A percentile compares a stretch with the other conserved stretches of the same genome.
phyloP scores from a whole-genome alignment of 2,329 filamentous ascomycete genomes.

The Penicillium verrucosum region DNA sequence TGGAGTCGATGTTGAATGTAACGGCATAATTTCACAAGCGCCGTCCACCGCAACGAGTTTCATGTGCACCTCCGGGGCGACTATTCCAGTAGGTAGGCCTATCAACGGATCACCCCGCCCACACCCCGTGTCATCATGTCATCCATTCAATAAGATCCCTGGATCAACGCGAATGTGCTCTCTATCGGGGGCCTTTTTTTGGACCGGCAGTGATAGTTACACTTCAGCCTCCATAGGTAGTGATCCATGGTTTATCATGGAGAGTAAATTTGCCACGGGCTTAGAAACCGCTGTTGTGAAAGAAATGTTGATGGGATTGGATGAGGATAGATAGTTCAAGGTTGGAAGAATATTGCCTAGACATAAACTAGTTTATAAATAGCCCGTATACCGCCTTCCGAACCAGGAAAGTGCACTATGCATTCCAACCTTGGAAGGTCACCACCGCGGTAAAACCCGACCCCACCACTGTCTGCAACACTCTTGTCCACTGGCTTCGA shows the following conservation, averaged over 20 bases:
- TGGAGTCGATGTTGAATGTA: slow-evolving; percentile 38
- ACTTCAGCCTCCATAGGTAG: slow-evolving; percentile 50
- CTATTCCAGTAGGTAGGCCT: slow-evolving; percentile 39
- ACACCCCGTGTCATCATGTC: slow-evolving; percentile 47
- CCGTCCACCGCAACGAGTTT: slow-evolving; percentile 45
- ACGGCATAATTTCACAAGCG: slow-evolving; percentile 47
- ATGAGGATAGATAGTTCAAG: not conserved
- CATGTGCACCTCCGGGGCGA: slow-evolving; percentile 48
- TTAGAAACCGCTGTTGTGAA: slow-evolving; percentile 34
- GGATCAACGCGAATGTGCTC: slow-evolving; percentile 44
- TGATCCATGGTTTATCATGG: slow-evolving; percentile 51
- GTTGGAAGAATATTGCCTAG: not conserved
- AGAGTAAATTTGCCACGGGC: slow-evolving; percentile 47
- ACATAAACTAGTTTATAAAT: not conserved
- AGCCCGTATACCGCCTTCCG: not conserved
- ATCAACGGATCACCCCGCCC: slow-evolving; percentile 46
- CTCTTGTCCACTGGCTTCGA: slow-evolving; percentile 48
- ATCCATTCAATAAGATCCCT: slow-evolving; percentile 51
- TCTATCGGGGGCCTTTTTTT: slow-evolving; percentile 31
- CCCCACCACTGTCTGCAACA: slow-evolving; percentile 48
- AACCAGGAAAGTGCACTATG: slow-evolving; percentile 40
- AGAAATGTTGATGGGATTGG: not conserved
- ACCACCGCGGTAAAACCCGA: slow-evolving; percentile 46
- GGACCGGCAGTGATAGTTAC: slow-evolving; percentile 41
- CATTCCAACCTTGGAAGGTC: slow-evolving; percentile 37